Base-by-base conservation (phyloP, 2,329 filamentous ascomycete species). In the Aureobasidium subglaciale region DNA sequence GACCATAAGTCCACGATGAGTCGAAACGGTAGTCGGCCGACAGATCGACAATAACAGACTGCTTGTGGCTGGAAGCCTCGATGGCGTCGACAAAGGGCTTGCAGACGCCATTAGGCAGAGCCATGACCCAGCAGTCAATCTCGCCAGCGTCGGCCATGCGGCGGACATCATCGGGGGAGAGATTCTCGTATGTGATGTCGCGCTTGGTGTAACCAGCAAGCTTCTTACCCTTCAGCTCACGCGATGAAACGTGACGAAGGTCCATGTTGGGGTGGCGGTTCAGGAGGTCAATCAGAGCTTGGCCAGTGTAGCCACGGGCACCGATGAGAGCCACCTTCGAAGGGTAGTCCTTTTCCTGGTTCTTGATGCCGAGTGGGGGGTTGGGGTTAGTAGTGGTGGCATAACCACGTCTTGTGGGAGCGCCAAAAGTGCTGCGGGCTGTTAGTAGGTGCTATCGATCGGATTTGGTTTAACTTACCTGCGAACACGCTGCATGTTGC, bases 11-110 rank as follows among this genome's bases (percentile, higher is more conserved):
- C 91, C 90, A 95, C 22, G 79, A 78, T 56, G 78, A 75, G 67
- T 95, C 87, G 70, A 96, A 97, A 49, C 92, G 85, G 73, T 96
- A 95, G 74, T 99, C 93, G 58, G 93, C 93, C n/a, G 90, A 96
- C 32, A 99, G 81, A 70, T 99, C 93, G 42, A 99, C 80, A 62
- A 97, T 88, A 37, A 97, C 77, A 63, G 87, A 90, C 59, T 81
- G 80, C 49, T 75, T 75, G 67, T 82, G 80, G 57, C 83, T 83
- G 29, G 80, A 82, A 65, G 86, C 80, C 63, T 91, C 82, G 53
- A 97, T 82, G 7, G 92, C 92, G 61, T 97, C 89, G 9, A 97
- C 87, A 63, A 87, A 99, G 0, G 93, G 91, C 74, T 90, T 88
- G 82, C 90, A 96, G 48, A 96, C 90, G 59, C 89, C 88, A 67